Base-by-base conservation (phyloP, 2,329 filamentous ascomycete species). In the Fusarium albosuccineum region DNA sequence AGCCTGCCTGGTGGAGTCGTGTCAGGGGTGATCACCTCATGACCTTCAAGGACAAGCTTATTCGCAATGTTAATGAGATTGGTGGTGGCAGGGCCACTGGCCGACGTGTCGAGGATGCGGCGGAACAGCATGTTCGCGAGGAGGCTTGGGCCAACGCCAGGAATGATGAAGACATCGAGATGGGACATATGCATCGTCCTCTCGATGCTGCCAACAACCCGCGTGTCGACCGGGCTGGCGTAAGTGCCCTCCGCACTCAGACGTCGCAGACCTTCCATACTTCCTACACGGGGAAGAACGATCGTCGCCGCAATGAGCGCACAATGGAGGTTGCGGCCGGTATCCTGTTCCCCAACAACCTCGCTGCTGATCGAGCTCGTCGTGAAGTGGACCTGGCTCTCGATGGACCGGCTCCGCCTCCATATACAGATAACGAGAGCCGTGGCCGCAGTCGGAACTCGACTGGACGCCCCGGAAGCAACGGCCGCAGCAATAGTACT, bases 1-100 rank as follows among this genome's bases (percentile, higher is more conserved):
- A 88, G 73, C 90, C 90, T 0, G 83, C 83, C 6, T 92, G 90
- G 90, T 92, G 90, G 90, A 81, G 80, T 16, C 83, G 86, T 41
- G 74, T 83, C 42, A 81, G 83, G 42, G 82, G 82, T 48, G 82
- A 86, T 7, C 75, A 79, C 49, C 73, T 80, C 29, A 76, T 78
- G 56, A 75, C 71, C 49, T 80, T 88, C 78, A 82, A 83, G 49
- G 86, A 88, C 63, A 82, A 81, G 61, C 83, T 88, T 42, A 75
- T 82, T 48, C 82, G 82, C 56, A 88, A 88, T 57, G 86, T 88
- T 26, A 78, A 82, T 26, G 86, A 88, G 69, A 77, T 88, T 14
- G 83, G 84, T 36, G 85, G 85, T 16, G 79, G 80, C 39, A 77
- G 78, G 9, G 79, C 82, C n/a, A 80, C 82, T 1, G 80, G 81